Evolutionary conservation across 768 basidiomycete genomes (phyloP).

Genomic region (Mrakia blollopis): DNA sequence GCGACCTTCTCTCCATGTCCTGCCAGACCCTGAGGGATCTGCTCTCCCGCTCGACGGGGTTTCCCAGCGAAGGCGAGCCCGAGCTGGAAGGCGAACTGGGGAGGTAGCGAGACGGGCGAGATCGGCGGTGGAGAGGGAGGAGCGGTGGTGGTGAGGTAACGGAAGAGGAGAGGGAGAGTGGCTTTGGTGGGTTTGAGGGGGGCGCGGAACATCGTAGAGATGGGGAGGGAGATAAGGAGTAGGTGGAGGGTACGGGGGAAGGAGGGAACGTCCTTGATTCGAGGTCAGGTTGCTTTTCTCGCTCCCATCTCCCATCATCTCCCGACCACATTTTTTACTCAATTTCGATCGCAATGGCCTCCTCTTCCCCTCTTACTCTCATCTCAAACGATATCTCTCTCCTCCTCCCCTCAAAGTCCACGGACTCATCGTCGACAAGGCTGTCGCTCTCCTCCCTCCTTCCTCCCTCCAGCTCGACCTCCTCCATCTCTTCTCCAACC

Average conservation of each 20-base stretch:
- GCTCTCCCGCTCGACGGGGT: constrained; percentile 17
- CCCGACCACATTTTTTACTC: not conserved
- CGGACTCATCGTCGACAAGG: not conserved
- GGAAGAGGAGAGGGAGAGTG: not conserved
- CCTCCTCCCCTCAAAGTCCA: not conserved
- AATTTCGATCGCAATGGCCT: not conserved
- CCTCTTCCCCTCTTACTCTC: not conserved
- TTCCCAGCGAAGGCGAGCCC: constrained; percentile 31
- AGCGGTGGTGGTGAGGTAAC: not conserved
- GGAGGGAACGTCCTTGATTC: no score
- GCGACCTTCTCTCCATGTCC: constrained; percentile 17
- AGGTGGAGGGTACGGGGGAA: not conserved
- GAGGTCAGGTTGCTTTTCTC: not conserved
- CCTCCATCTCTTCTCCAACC: not conserved
- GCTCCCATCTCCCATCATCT: not conserved
- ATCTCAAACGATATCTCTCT: not conserved
- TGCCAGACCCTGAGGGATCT: constrained; percentile 20
- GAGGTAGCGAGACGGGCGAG: not conserved
- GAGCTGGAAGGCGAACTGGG: constrained; percentile 16
- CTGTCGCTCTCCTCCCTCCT: constrained; percentile 1
- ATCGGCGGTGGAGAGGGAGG: not conserved
- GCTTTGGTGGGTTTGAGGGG: constrained; percentile 15
- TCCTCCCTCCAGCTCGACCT: not conserved
- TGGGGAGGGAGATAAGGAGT: not conserved
- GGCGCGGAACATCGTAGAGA: constrained; percentile 9